Evolutionary conservation across 129 eudicot species (phyloP).

Genomic region (Erigeron canadensis): DNA sequence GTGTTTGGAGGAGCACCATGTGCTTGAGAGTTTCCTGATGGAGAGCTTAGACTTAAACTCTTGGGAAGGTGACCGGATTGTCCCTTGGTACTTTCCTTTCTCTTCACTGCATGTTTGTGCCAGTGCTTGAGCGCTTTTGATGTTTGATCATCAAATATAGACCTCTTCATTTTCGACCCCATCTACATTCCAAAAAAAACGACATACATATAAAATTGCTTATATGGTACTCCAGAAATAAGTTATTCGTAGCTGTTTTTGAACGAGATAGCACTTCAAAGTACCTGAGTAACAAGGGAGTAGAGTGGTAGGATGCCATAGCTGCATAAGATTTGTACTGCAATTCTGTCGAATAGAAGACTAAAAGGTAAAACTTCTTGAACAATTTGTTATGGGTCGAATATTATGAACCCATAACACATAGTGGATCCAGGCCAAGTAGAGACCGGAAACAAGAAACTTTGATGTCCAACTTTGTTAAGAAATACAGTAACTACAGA

Average conservation of each 20-base stretch:
- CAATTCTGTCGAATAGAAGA: constrained; percentile 24
- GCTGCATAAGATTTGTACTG: constrained; percentile 62
- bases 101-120: constrained; percentile 73
- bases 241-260: background rate
- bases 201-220: background rate
- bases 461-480: background rate
- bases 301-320: constrained; percentile 91
- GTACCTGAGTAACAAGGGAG: constrained; percentile 89
- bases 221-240: background rate
- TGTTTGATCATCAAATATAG: constrained; percentile 93
- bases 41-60: constrained; percentile 37
- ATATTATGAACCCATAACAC: background rate
- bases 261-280: background rate
- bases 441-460: too few species aligned
- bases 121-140: constrained; percentile 79
- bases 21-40: constrained; percentile 31
- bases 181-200: constrained; percentile 41
- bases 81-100: constrained; percentile 29
- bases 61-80: constrained; percentile 35
- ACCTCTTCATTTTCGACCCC: constrained; percentile 95
- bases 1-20: constrained; percentile 16
- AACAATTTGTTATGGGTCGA: background rate
- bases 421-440: too few species aligned
- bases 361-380: background rate
- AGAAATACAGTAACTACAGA: background rate